These are phyloP conservation scores for Bryopsis sp. DNA, from an alignment of 139 green algal genomes.

Conservation along the genomic window DNA sequence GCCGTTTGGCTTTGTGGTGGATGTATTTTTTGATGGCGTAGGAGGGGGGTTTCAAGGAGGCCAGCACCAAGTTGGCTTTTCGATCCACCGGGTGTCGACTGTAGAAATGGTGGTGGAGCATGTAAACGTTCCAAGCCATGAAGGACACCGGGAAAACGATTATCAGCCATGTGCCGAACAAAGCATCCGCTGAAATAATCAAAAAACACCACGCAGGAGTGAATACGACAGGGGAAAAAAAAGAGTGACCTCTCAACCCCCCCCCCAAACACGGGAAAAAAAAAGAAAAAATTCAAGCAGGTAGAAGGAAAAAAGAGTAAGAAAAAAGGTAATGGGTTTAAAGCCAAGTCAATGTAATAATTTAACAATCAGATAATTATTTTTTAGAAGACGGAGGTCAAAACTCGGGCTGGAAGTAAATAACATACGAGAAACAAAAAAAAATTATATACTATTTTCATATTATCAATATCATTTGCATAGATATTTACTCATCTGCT, in stretches of 20 bases:
- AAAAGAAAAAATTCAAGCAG: background rate
- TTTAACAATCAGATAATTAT: too few species aligned
- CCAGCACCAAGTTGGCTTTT: slow-evolving; percentile 1
- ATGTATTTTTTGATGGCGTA: too few species aligned
- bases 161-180: slow-evolving; percentile 10
- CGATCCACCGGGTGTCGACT: background rate
- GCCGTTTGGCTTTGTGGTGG: too few species aligned
- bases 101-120: background rate
- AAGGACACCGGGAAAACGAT: background rate
- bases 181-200: background rate
- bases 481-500: too few species aligned
- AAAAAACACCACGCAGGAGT: too few species aligned
- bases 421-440: background rate
- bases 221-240: too few species aligned
- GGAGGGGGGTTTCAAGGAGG: too few species aligned
- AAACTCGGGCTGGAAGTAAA: background rate
- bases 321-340: too few species aligned
- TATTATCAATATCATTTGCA: too few species aligned
- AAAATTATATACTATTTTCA: too few species aligned
- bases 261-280: background rate
- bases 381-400: too few species aligned
- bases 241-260: background rate
- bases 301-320: background rate
- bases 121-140: slow-evolving; percentile 14
- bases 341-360: too few species aligned